Evolutionary conservation across 164 flowering plant genomes (phyloP).

Genomic region (Santalum album): DNA sequence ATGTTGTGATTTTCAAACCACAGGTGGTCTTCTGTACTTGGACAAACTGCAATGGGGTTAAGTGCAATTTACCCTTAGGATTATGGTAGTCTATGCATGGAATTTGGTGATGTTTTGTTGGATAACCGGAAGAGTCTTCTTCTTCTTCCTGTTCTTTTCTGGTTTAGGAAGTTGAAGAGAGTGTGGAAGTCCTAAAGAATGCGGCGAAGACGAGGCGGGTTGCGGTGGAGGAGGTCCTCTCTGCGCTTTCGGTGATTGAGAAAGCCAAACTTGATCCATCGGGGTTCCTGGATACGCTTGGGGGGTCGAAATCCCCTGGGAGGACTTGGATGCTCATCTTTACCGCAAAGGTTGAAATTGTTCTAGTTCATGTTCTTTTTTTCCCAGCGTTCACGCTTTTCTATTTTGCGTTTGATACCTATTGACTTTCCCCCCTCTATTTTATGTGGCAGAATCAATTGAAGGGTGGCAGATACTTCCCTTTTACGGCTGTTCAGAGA

Average conservation of each 20-base stretch:
- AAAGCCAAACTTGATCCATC: constrained; percentile 75
- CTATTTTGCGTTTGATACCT: background rate
- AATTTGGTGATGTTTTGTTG: background rate
- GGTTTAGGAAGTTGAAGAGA: constrained; percentile 57
- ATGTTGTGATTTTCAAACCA: no score
- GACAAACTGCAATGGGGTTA: background rate
- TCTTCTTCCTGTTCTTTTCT: no score
- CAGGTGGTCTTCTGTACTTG: no score
- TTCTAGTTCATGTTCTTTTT: background rate
- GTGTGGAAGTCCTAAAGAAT: constrained; percentile 64
- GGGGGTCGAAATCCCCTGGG: constrained; percentile 82
- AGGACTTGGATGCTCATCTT: constrained; percentile 96
- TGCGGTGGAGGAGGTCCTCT: constrained; percentile 43
- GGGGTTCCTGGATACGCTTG: constrained; percentile 60
- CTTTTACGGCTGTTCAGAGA: constrained; percentile 90
- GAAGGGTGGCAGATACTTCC: constrained; percentile 70
- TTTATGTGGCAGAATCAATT: constrained; percentile 34
- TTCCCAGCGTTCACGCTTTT: background rate
- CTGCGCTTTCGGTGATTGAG: constrained; percentile 64
- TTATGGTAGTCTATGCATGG: background rate
- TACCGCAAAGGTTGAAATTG: constrained; percentile 56
- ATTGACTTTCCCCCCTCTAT: background rate
- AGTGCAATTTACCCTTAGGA: no score
- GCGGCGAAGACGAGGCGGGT: constrained; percentile 83
- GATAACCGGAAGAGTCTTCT: background rate